Percentiles rank a stretch among this genome's conserved stretches.
Evolutionary conservation across 768 basidiomycete genomes (phyloP).

Genomic region (Phlebiopsis gigantea): DNA sequence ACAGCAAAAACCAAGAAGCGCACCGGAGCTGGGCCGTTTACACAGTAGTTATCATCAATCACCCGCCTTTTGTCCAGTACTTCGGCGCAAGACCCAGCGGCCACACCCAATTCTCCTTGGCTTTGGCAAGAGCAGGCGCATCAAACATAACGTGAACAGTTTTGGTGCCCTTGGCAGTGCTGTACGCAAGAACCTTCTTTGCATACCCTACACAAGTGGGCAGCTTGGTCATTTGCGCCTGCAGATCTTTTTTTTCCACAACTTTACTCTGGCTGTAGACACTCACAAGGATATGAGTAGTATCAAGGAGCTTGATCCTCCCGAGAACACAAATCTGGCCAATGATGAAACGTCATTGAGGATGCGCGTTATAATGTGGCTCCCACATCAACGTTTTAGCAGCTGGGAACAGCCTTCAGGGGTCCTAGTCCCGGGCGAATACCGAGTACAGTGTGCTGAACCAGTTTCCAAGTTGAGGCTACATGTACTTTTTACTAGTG

Average conservation of each 20-base stretch:
- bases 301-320: not conserved
- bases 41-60: not conserved
- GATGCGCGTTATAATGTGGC: not conserved
- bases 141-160: not conserved
- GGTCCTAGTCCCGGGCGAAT: not conserved
- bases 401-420: not conserved
- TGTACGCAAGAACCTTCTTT: not conserved
- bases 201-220: not conserved
- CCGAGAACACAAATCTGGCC: not conserved
- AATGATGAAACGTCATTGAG: not conserved
- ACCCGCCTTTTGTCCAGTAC: too few relatives aligned
- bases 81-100: too few relatives aligned
- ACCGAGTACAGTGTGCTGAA: not conserved
- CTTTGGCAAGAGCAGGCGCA: not conserved
- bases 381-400: too few relatives aligned
- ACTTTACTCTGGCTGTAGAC: not conserved
- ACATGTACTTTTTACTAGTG: not conserved
- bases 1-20: not conserved
- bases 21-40: not conserved
- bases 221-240: not conserved
- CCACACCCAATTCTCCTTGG: not conserved
- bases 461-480: not conserved
- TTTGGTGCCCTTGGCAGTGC: not conserved
- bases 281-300: not conserved
- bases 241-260: not conserved